Base-by-base conservation (phyloP, 768 basidiomycete genomes). In the Cystofilobasidium ferigula region DNA sequence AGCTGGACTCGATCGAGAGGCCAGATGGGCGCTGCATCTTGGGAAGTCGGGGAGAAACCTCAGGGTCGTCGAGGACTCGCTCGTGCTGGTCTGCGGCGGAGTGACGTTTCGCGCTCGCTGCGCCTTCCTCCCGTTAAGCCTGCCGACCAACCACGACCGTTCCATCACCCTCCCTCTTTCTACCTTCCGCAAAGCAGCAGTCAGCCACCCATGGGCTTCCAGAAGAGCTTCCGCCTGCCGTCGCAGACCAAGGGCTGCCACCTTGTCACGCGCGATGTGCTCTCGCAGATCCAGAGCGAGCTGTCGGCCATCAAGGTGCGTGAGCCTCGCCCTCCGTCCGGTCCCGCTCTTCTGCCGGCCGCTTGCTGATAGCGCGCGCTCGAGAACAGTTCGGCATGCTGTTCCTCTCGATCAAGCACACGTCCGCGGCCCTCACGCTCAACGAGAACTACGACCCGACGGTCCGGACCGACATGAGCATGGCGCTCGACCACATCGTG, bases 381-480 rank as follows among this genome's bases (percentile, higher is more conserved):
- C n/a, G 7, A 6, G 6, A 3, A 34, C 40, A 60, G 58, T 42
- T 60, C 32, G 58, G 58, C 38, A 60, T 60, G 58, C 22, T 60
- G 8, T 60, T 60, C 13, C 24, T 60, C 16, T 40, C 24, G 5
- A 60, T 60, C 38, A 60, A 60, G 58, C 58, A 60, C 58, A 60
- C 58, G 22, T 35, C 30, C 12, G 58, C 58, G 24, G 58, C 38
- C 16, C 58, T 60, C 34, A 60, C 58, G 36, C 58, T 40, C 16
- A 60, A 60, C 38, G 58, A 60, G 36, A 60, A 60, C 38, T 60
- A 60, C 43, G 58, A 60, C 58, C 58, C 58, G 20, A 24, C 35
- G 35, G 58, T 60, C 58, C 58, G 58, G 20, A 42, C 40, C 24
- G 58, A 60, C 58, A 60, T 60, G 58, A 60, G 38, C n/a, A 60